phyloP scores from a whole-genome alignment of 225 moss, liverwort and hornwort genomes.

The Bryum argenteum region DNA sequence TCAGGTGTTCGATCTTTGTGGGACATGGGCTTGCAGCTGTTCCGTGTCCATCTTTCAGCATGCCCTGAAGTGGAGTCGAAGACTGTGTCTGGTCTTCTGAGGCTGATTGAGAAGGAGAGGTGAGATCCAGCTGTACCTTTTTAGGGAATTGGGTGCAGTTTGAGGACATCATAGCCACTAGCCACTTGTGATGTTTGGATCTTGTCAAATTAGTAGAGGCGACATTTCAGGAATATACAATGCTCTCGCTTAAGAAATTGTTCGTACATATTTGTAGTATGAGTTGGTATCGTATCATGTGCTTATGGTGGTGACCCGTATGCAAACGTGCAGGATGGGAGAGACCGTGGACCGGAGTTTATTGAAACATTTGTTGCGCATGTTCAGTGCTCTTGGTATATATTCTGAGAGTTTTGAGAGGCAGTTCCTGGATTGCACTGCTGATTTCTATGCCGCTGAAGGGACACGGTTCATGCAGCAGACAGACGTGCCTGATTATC shows the following conservation, averaged over 20 bases:
- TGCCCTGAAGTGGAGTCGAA: conserved; percentile 93
- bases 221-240: not conserved
- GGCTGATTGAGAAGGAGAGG: conserved; percentile 90
- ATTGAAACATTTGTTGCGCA: conserved; percentile 85
- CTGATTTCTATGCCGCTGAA: conserved; percentile 90
- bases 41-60: conserved; percentile 80
- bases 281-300: not conserved
- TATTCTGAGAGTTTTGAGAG: conserved; percentile 93
- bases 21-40: conserved; percentile 96
- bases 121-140: conserved; percentile 28
- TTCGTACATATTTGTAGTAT: not conserved
- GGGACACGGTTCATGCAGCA: conserved; percentile 95
- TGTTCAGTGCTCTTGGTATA: conserved; percentile 89
- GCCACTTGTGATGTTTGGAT: not conserved
- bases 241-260: not conserved
- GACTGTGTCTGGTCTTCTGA: conserved; percentile 78
- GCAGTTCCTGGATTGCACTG: conserved; percentile 86
- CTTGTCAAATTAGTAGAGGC: not conserved
- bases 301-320: not conserved
- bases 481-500: conserved; percentile 93
- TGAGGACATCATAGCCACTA: not conserved
- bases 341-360: conserved; percentile 94
- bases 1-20: conserved; percentile 89
- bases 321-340: conserved; percentile 72
- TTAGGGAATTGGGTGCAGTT: not conserved